Conservation (phyloP, 1,284 basidiomycete species). For the Vanrija humicola region DNA sequence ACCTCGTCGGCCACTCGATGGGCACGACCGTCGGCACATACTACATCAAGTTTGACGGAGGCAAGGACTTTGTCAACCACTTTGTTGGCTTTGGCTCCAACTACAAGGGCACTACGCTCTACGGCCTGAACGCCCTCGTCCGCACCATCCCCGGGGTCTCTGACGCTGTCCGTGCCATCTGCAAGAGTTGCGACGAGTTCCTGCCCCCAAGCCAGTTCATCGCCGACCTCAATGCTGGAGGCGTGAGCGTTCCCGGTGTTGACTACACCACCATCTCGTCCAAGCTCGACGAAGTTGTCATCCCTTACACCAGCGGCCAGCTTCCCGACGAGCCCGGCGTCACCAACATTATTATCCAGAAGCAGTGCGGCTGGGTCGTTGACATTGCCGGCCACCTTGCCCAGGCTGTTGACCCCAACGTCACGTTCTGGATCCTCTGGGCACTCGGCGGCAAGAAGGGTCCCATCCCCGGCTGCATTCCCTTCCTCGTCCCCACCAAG, state of each 20-base stretch:
- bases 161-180: background rate
- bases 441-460: conserved; percentile 1
- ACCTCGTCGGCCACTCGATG: conserved; percentile 11
- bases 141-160: conserved; percentile 2
- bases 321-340: conserved; percentile 5
- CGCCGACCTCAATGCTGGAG: conserved; percentile 1
- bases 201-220: conserved; percentile 1
- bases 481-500: background rate
- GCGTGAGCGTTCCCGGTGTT: conserved; percentile 4
- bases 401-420: conserved; percentile 4
- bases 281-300: conserved; percentile 2
- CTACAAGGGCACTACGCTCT: conserved; percentile 10
- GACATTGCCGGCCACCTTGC: conserved; percentile 5
- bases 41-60: conserved; percentile 13
- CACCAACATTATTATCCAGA: conserved; percentile 10
- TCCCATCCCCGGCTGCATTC: background rate
- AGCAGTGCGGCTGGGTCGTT: background rate
- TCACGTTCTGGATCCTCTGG: conserved; percentile 1
- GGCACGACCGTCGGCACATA: conserved; percentile 4
- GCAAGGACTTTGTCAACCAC: background rate
- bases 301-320: conserved; percentile 5
- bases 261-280: conserved; percentile 7
- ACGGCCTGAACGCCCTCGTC: conserved; percentile 8
- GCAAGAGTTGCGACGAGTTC: conserved; percentile 6
- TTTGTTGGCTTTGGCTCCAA: conserved; percentile 9